These are phyloP conservation scores for Fusarium acutatum DNA, from an alignment of 2,329 filamentous ascomycete species.

Conservation along the genomic window DNA sequence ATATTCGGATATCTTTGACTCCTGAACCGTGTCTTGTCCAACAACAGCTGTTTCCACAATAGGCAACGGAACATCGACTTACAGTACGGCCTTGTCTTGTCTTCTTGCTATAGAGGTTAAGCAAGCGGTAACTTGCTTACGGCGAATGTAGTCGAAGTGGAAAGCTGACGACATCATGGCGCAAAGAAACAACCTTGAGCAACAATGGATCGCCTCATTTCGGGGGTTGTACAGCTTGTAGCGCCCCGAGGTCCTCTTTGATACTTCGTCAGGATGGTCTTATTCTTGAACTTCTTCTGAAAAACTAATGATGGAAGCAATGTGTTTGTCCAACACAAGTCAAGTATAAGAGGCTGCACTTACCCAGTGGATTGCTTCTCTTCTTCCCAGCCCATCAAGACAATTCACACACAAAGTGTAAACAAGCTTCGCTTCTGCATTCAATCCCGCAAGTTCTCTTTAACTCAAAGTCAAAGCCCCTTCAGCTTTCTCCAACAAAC, in stretches of 20 bases:
- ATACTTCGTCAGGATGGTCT: not conserved
- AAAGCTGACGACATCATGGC: slow-evolving; percentile 20
- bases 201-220: slow-evolving; percentile 17
- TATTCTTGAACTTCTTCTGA: not conserved
- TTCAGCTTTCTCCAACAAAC: not conserved
- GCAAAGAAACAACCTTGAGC: slow-evolving; percentile 16
- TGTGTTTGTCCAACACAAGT: not conserved
- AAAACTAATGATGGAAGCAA: no score
- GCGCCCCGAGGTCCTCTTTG: slow-evolving; percentile 1
- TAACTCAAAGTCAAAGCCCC: not conserved
- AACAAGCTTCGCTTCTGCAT: not conserved
- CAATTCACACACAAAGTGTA: not conserved
- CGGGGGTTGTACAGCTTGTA: slow-evolving; percentile 9
- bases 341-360: slow-evolving; percentile 9
- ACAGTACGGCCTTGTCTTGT: not conserved
- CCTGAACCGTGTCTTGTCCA: slow-evolving; percentile 7
- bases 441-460: not conserved
- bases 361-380: not conserved
- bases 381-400: not conserved
- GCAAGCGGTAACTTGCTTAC: slow-evolving; percentile 13
- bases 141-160: not conserved
- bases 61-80: not conserved
- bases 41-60: slow-evolving; percentile 3
- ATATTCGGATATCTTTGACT: not conserved
- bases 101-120: not conserved